These are phyloP conservation scores for Harrya chromipes DNA, from an alignment of 768 basidiomycete genomes.

Conservation along the genomic window DNA sequence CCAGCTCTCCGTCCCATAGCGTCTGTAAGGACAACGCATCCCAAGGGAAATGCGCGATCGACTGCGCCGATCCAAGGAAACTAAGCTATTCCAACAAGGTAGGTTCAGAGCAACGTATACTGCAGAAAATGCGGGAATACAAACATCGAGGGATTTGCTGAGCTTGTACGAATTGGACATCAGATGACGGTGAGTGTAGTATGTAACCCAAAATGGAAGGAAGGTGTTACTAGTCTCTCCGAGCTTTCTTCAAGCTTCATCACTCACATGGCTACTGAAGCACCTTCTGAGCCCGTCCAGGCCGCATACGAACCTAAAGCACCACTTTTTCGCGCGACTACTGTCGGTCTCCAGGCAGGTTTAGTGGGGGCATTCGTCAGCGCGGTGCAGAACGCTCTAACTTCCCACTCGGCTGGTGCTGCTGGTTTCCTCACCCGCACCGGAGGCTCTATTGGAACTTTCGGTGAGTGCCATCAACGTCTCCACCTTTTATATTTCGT, in stretches of 20 bases:
- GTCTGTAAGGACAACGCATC: conserved; percentile 35
- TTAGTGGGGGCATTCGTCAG: conserved; percentile 68
- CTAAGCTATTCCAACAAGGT: conserved; percentile 16
- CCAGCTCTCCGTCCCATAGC: conserved; percentile 36
- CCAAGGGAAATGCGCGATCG: conserved; percentile 48
- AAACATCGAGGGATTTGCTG: conserved; percentile 42
- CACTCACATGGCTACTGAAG: conserved; percentile 22
- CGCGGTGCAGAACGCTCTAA: conserved; percentile 76
- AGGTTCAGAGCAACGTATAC: conserved; percentile 9
- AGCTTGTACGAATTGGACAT: conserved; percentile 38
- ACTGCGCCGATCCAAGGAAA: conserved; percentile 35
- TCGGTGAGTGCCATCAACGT: conserved; percentile 54
- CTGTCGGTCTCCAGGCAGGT: conserved; percentile 60
- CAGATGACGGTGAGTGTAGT: no score
- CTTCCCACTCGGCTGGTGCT: conserved; percentile 73
- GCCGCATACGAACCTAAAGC: conserved; percentile 48
- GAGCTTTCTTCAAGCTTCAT: conserved; percentile 5
- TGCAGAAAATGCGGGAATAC: conserved; percentile 25
- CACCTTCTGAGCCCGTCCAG: conserved; percentile 14
- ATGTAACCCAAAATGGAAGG: conserved; percentile 25
- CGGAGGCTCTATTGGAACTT: conserved; percentile 87
- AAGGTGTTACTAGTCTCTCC: not conserved
- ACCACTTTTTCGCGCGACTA: conserved; percentile 52
- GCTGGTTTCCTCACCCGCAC: conserved; percentile 84
- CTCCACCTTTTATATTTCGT: not conserved